Conservation (phyloP, 1,284 basidiomycete species). For the Fomitopsis palustris region DNA sequence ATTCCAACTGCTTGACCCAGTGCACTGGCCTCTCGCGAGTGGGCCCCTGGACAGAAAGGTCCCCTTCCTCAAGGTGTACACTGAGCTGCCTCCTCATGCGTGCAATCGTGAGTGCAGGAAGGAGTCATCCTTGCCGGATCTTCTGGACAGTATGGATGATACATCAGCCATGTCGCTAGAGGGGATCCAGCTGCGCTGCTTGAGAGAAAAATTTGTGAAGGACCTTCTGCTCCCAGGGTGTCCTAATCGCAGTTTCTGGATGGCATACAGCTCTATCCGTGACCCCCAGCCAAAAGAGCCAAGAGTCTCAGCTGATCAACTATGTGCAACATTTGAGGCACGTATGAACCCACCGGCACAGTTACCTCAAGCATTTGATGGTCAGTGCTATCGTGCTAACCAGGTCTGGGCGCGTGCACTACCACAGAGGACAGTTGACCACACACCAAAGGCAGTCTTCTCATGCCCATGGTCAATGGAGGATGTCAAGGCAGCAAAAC, state of each 20-base stretch:
- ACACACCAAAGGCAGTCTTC: too few species aligned
- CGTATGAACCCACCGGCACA: not conserved
- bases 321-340: not conserved
- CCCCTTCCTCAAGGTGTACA: too few species aligned
- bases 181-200: not conserved
- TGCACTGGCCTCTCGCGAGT: too few species aligned
- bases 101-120: too few species aligned
- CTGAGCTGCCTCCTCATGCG: too few species aligned
- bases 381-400: too few species aligned
- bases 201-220: not conserved
- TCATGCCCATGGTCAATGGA: not conserved
- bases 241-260: not conserved
- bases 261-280: not conserved
- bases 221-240: not conserved
- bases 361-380: not conserved
- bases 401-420: too few species aligned
- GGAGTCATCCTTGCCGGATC: too few species aligned
- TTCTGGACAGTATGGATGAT: too few species aligned
- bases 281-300: not conserved
- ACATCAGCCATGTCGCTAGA: not conserved
- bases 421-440: too few species aligned
- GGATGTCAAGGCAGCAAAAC: not conserved
- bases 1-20: not conserved
- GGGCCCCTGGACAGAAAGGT: not conserved
- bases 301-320: not conserved